phyloP scores from a whole-genome alignment of 306 rosid genomes.

The Quercus parvula region DNA sequence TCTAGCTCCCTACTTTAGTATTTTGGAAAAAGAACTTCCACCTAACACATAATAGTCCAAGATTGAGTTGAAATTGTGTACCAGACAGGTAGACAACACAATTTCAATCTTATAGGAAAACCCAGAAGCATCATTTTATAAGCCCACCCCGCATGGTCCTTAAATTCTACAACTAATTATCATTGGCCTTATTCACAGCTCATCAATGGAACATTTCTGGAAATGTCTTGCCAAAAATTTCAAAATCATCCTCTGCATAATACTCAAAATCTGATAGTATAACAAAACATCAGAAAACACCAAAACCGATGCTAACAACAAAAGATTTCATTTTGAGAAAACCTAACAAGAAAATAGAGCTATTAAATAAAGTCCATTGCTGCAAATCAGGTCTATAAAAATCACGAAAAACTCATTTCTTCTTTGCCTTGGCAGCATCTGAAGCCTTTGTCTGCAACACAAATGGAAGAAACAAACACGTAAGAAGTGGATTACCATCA shows the following conservation, averaged over 20 bases:
- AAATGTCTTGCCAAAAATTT: conserved; percentile 17
- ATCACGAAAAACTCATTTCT: conserved; percentile 56
- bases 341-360: conserved; percentile 28
- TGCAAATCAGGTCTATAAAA: conserved; percentile 7
- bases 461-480: conserved; percentile 1
- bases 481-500: background rate
- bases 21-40: too few relatives aligned
- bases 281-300: conserved; percentile 19
- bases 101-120: background rate
- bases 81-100: background rate
- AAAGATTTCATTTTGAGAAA: conserved; percentile 20
- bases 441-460: conserved; percentile 78
- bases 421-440: conserved; percentile 84
- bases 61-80: too few relatives aligned
- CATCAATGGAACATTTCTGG: background rate
- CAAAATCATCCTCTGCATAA: conserved; percentile 27
- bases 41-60: too few relatives aligned
- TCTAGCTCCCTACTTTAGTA: too few relatives aligned
- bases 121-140: background rate
- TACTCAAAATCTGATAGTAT: conserved; percentile 17
- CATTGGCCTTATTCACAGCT: background rate
- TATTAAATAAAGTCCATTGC: conserved; percentile 15
- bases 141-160: background rate
- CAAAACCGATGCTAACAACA: conserved; percentile 21
- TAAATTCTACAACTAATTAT: background rate